Evolutionary conservation across 2,329 filamentous ascomycete species (phyloP).

Genomic region (Aureobasidium zeae): DNA sequence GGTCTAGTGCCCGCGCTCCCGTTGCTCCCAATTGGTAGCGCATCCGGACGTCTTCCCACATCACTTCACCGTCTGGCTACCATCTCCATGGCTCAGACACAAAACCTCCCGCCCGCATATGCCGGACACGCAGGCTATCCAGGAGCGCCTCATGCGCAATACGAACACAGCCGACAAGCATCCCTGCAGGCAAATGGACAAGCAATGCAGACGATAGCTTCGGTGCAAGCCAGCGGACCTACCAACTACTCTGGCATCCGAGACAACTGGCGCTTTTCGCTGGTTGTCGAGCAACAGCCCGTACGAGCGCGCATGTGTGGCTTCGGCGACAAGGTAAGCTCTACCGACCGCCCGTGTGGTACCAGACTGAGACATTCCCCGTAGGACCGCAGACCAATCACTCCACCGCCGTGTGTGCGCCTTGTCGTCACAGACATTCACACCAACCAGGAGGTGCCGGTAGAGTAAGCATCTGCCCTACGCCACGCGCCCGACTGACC

Average conservation of each 20-base stretch:
- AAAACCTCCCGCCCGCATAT: slow-evolving; percentile 9
- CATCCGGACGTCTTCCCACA: neutral
- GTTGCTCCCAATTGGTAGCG: slow-evolving; percentile 8
- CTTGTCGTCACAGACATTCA: slow-evolving; percentile 66
- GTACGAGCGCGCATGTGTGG: slow-evolving; percentile 94
- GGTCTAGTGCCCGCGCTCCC: neutral
- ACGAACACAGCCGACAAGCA: slow-evolving; percentile 3
- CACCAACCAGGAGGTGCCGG: slow-evolving; percentile 70
- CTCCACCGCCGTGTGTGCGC: slow-evolving; percentile 83
- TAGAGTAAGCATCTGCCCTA: slow-evolving; percentile 15
- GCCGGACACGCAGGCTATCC: slow-evolving; percentile 2
- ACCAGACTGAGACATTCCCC: slow-evolving; percentile 25
- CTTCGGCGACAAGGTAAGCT: slow-evolving; percentile 88
- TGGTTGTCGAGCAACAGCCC: slow-evolving; percentile 75
- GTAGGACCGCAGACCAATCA: slow-evolving; percentile 89
- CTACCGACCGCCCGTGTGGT: neutral
- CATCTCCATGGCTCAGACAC: slow-evolving; percentile 10
- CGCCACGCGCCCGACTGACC: neutral
- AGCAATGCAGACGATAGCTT: slow-evolving; percentile 6
- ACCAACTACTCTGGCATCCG: neutral
- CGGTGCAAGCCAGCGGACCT: neutral
- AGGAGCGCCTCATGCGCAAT: slow-evolving; percentile 1
- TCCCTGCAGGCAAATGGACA: slow-evolving; percentile 11
- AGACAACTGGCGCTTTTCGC: slow-evolving; percentile 3
- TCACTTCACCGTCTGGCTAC: slow-evolving; percentile 12